Percentiles rank a stretch among this genome's conserved stretches.
phyloP scores from a whole-genome alignment of 108 stramenopile genomes.

The Aurantiochytrium sp. region DNA sequence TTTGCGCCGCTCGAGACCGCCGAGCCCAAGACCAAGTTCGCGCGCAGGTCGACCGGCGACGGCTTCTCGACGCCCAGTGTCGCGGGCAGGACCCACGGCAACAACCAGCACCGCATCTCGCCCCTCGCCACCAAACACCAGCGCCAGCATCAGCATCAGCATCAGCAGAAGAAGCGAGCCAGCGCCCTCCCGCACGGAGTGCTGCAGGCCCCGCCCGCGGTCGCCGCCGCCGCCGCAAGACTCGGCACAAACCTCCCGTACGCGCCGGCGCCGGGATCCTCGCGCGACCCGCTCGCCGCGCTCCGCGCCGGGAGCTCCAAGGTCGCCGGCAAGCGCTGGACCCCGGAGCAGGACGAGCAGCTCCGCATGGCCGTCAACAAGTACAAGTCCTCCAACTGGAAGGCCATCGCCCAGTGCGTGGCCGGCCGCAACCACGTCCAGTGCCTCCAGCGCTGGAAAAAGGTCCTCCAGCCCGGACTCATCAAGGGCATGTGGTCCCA shows the following conservation, averaged over 20 bases:
- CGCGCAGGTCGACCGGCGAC: too few species aligned
- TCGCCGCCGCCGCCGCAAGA: not conserved
- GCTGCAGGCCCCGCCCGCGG: not conserved
- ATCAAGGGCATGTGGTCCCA: slow-evolving; percentile 41
- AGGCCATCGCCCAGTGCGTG: slow-evolving; percentile 48
- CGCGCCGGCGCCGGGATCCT: not conserved
- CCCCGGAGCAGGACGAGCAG: slow-evolving; percentile 48
- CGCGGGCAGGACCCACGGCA: too few species aligned
- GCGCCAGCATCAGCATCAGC: too few species aligned
- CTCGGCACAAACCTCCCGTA: not conserved
- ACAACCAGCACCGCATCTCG: too few species aligned
- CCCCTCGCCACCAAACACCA: too few species aligned
- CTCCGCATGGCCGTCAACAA: slow-evolving; percentile 52
- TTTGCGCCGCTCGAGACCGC: too few species aligned
- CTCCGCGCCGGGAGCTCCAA: not conserved
- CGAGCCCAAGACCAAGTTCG: too few species aligned
- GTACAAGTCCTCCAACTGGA: slow-evolving; percentile 58
- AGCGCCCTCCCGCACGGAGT: not conserved
- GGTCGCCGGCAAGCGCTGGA: slow-evolving; percentile 38
- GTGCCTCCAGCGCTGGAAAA: slow-evolving; percentile 66
- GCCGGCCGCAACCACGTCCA: slow-evolving; percentile 41
- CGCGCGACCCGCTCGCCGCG: not conserved
- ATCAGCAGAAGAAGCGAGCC: too few species aligned
- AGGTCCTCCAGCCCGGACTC: slow-evolving; percentile 60
- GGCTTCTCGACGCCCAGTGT: too few species aligned